phyloP scores from a whole-genome alignment of 2,329 filamentous ascomycete genomes.

The Fusarium acutatum region DNA sequence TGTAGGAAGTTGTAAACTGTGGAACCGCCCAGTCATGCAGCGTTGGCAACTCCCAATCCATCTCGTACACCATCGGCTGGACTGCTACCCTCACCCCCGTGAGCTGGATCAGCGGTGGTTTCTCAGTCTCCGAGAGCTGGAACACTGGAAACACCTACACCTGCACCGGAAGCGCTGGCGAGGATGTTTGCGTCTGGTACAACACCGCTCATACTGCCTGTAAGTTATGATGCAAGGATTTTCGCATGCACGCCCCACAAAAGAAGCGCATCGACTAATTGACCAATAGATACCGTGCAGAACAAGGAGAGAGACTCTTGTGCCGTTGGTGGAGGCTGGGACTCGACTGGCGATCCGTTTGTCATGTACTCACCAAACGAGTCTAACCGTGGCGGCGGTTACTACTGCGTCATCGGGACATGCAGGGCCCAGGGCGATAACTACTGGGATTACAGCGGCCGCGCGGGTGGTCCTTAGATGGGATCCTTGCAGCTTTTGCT shows the following conservation, averaged over 20 bases:
- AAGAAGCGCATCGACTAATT: background rate
- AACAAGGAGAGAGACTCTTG: background rate
- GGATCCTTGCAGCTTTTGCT: background rate
- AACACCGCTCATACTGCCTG: background rate
- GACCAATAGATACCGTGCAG: background rate
- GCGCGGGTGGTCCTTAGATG: background rate
- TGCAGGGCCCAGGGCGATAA: background rate
- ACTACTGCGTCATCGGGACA: background rate
- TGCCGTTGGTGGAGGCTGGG: background rate
- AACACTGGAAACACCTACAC: background rate
- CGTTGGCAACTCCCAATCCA: background rate
- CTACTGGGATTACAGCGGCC: slow-evolving; percentile 2
- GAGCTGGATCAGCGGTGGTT: background rate
- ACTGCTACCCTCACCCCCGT: background rate
- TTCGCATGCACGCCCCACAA: background rate
- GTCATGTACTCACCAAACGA: background rate
- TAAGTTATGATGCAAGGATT: background rate
- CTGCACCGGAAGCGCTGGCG: background rate
- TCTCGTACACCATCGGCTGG: background rate
- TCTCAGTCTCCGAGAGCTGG: background rate
- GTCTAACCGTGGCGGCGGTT: background rate
- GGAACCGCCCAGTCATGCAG: background rate
- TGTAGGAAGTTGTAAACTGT: background rate
- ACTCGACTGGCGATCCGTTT: background rate
- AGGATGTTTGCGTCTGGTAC: slow-evolving; percentile 1